Percentiles rank a stretch among this genome's conserved stretches.
Conservation (phyloP, 371 early-diverging fungal species). For the Mortierella sp. region DNA sequence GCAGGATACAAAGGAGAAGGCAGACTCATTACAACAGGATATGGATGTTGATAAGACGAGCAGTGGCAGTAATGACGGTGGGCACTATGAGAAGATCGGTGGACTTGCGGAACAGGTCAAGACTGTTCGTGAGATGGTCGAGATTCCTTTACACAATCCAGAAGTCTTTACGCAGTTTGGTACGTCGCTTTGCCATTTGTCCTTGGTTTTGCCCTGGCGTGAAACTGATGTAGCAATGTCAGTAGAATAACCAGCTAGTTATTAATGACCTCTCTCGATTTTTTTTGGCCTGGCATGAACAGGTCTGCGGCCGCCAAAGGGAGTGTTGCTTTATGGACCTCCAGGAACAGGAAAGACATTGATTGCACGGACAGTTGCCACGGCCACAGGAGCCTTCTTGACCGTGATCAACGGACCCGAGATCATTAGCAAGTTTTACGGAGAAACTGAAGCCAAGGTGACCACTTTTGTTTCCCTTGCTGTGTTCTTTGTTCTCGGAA, state of each 20-base stretch:
- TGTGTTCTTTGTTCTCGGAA: not conserved
- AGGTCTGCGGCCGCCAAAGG: constrained; percentile 87
- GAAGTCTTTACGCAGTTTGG: constrained; percentile 78
- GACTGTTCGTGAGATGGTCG: constrained; percentile 88
- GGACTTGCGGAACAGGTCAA: constrained; percentile 80
- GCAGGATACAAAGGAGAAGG: constrained; percentile 17
- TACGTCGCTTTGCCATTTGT: constrained; percentile 18
- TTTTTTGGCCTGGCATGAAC: not conserved
- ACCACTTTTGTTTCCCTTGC: not conserved
- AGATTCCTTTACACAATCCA: constrained; percentile 86
- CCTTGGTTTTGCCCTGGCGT: not conserved
- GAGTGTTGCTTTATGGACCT: constrained; percentile 95
- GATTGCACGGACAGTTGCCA: constrained; percentile 91
- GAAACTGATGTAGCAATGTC: not conserved
- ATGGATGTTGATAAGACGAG: not conserved
- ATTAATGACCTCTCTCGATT: not conserved
- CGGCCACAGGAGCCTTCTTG: constrained; percentile 85
- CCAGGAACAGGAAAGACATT: constrained; percentile 99
- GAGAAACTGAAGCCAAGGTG: constrained; percentile 95
- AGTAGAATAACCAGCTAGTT: not conserved
- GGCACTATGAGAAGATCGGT: constrained; percentile 74
- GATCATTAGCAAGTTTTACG: constrained; percentile 94
- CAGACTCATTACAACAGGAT: not conserved
- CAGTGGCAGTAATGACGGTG: not conserved
- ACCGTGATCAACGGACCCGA: constrained; percentile 97